Conservation (phyloP, 768 basidiomycete species). For the Amanita jacksonii region DNA sequence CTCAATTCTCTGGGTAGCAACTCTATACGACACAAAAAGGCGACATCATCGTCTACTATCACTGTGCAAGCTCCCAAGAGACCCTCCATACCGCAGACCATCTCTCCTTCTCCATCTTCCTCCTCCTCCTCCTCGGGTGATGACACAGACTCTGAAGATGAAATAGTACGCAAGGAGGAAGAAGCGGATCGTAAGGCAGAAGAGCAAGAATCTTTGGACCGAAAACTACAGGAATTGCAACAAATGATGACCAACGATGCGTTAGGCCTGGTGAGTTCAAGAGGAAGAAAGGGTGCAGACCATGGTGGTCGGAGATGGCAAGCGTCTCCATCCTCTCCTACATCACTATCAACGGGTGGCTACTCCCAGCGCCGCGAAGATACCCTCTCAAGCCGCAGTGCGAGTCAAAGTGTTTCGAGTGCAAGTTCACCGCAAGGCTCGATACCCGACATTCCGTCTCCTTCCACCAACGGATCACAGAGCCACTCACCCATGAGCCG, state of each 20-base stretch:
- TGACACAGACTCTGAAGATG: constrained; percentile 42
- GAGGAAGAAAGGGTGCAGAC: constrained; percentile 32
- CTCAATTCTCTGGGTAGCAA: constrained; percentile 57
- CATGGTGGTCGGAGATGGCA: constrained; percentile 29
- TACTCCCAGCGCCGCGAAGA: constrained; percentile 20
- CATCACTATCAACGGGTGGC: constrained; percentile 24
- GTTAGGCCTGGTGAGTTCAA: constrained; percentile 53
- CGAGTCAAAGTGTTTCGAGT: constrained; percentile 68
- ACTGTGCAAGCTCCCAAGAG: constrained; percentile 50
- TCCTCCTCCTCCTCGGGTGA: constrained; percentile 44
- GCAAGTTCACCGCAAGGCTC: constrained; percentile 68
- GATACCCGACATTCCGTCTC: constrained; percentile 75
- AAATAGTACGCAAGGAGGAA: constrained; percentile 56
- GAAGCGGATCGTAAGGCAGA: constrained; percentile 60
- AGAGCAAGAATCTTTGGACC: constrained; percentile 56
- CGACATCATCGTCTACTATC: constrained; percentile 60
- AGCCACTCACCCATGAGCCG: constrained; percentile 42
- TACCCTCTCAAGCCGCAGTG: constrained; percentile 32
- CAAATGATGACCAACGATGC: constrained; percentile 65
- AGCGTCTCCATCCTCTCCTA: constrained; percentile 19
- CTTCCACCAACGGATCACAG: constrained; percentile 47
- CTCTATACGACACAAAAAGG: constrained; percentile 43
- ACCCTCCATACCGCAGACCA: constrained; percentile 27
- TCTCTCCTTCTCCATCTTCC: constrained; percentile 47
- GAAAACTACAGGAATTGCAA: constrained; percentile 61